Evolutionary conservation across 73 alveolate genomes (phyloP), one percentile per base, ranked within the genome.

Genomic region (Effrenium voratum): DNA sequence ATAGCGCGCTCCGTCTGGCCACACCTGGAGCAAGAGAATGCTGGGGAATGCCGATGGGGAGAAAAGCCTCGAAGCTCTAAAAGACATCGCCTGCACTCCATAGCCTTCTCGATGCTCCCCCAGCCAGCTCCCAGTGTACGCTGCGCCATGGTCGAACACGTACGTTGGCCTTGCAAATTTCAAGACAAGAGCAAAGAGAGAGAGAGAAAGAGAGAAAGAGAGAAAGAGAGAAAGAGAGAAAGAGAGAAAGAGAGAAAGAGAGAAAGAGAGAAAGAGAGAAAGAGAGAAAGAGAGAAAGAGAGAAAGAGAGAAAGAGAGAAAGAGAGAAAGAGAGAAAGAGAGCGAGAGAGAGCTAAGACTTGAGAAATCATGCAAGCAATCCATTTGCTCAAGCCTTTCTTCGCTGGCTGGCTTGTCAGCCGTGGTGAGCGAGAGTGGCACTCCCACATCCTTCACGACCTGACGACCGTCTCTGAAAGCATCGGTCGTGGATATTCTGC

Each of bases 1-100:
- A 38, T 92, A 92, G n/a, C 98, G 91, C 26, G 98, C 98, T 1
- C 98, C 98, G 44, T 92, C 98, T 4, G 98, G 98, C 98, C 98
- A 92, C 26, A 92, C 98, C 91, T 92, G 92, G 19, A 52, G 19
- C 8, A 52, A 52, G 19, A 8, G 63, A 52, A 12, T 19, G 26
- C 63, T 52, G 63, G 63, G 19, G 26, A 52, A 8, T 52, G 63
- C 26, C 8, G 26, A 52, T 19, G 26, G 26, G 63, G 19, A 52
- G 63, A 52, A 52, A 12, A 52, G 63, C 63, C 26, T 52, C 19
- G 63, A 52, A 12, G 26, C 63, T 8, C 63, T 19, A 12, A 8
- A 52, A 8, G 8, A 52, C 63, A 52, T 52, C 12, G 34, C 97
- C 97, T 90, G 97, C 59, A 90, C 97, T 0, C 97, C 97, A 36